Conservation (phyloP, 2,329 filamentous ascomycete species). For the Triangularia setosa region DNA sequence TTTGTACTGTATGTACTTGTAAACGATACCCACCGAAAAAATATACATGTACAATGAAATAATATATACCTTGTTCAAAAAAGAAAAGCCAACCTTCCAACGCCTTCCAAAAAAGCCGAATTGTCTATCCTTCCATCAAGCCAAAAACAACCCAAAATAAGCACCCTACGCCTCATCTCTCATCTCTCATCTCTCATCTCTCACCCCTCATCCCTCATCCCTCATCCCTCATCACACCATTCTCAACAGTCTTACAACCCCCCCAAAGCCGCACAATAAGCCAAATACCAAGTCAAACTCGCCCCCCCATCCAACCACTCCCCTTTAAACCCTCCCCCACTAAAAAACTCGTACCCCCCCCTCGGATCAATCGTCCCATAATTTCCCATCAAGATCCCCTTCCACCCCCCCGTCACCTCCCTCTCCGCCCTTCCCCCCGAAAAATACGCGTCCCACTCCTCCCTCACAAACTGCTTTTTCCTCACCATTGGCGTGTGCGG, state of each 20-base stretch:
- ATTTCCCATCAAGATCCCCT: conserved; percentile 78
- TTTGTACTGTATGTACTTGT: neutral
- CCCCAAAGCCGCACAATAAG: conserved; percentile 56
- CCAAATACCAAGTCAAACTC: conserved; percentile 79
- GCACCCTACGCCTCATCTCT: neutral
- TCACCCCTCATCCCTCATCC: neutral
- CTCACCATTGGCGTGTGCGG: conserved; percentile 67
- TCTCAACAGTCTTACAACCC: conserved; percentile 16
- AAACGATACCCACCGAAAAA: neutral
- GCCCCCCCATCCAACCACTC: conserved; percentile 77
- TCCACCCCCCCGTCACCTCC: conserved; percentile 74
- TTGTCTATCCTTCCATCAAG: neutral
- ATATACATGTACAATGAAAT: neutral
- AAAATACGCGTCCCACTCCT: conserved; percentile 85
- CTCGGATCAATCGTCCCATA: conserved; percentile 71
- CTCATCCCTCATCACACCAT: neutral
- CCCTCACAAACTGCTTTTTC: conserved; percentile 62
- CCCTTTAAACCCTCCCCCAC: conserved; percentile 59
- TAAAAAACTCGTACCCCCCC: conserved; percentile 72
- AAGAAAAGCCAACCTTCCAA: neutral
- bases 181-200: neutral
- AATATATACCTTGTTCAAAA: neutral
- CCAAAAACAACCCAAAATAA: neutral
- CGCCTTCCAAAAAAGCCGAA: neutral
- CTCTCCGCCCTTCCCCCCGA: conserved; percentile 60